A percentile compares a stretch with the other conserved stretches of the same genome.
These are phyloP conservation scores for Pseudopyrenochaeta lycopersici DNA, from an alignment of 2,329 filamentous ascomycete genomes.

Conservation along the genomic window DNA sequence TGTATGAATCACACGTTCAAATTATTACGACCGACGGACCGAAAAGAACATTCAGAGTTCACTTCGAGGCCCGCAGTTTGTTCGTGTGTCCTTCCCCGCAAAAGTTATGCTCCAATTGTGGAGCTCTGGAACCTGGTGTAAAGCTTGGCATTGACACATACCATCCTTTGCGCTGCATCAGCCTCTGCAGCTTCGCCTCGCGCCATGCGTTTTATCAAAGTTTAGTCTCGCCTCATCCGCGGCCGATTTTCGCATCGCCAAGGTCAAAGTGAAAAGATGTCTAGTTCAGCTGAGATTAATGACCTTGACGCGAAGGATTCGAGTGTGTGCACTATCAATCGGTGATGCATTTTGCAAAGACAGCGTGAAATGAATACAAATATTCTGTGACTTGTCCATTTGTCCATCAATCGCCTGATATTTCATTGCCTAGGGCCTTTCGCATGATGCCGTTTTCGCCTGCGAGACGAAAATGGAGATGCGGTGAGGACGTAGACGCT, in stretches of 20 bases:
- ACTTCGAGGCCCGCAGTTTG: not conserved
- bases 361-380: no score
- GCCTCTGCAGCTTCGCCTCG: not conserved
- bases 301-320: no score
- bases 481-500: not conserved
- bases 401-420: no score
- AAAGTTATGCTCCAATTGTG: slow-evolving; percentile 8
- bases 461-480: not conserved
- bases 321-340: no score
- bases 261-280: not conserved
- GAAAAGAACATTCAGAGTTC: not conserved
- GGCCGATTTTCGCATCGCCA: slow-evolving; percentile 1
- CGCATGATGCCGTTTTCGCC: no score
- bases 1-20: not conserved
- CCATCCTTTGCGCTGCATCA: not conserved
- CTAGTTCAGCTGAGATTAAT: no score
- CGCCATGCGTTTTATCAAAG: not conserved
- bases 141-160: slow-evolving; percentile 19
- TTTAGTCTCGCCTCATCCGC: slow-evolving; percentile 4
- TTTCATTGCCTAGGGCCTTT: no score
- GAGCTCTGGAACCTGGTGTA: not conserved
- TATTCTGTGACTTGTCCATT: no score
- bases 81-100: slow-evolving; percentile 7
- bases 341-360: no score
- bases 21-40: not conserved